These are phyloP conservation scores for Plasmodium vivax DNA, from an alignment of 169 alveolate genomes.

Conservation along the genomic window DNA sequence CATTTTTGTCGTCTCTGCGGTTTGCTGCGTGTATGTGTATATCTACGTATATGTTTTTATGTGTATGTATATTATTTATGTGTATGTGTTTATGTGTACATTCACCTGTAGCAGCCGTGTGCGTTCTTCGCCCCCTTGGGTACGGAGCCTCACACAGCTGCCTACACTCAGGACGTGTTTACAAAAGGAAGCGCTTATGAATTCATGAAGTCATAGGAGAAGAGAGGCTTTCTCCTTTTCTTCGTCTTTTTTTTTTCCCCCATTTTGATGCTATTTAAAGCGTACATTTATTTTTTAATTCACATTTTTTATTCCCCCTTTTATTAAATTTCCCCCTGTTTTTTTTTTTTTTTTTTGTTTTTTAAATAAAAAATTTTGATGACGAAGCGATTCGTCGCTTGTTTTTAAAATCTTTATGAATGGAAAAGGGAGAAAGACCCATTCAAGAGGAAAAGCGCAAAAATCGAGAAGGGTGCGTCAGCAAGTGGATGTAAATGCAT, in stretches of 20 bases:
- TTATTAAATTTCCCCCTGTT: neutral
- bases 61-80: neutral
- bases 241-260: neutral
- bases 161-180: neutral
- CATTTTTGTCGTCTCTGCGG: neutral
- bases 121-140: neutral
- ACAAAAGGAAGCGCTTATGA: neutral
- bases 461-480: neutral
- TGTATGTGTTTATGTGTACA: neutral
- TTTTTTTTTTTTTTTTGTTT: slow-evolving; percentile 23
- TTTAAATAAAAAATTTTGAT: slow-evolving; percentile 19
- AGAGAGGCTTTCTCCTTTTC: neutral
- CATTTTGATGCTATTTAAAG: neutral
- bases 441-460: neutral
- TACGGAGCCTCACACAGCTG: neutral
- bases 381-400: neutral
- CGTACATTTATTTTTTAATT: slow-evolving; percentile 12
- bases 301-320: neutral
- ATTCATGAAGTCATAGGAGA: neutral
- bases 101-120: neutral
- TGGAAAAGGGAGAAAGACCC: neutral
- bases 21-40: neutral
- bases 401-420: slow-evolving; percentile 16
- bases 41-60: neutral
- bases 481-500: neutral